Conservation (phyloP, 1,284 basidiomycete species). For the Malassezia slooffiae region DNA sequence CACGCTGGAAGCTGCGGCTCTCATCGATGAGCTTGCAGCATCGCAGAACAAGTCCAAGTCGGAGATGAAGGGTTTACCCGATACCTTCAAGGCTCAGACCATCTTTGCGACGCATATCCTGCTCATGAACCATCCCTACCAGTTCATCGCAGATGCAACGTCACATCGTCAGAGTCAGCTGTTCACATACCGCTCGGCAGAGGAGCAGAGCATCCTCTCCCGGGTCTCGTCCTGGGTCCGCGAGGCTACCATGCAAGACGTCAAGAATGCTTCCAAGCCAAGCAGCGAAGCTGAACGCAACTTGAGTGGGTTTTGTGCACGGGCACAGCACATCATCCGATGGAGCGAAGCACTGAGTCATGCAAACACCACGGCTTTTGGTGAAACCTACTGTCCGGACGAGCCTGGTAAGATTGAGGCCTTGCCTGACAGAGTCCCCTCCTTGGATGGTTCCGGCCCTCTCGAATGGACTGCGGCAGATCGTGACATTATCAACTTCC, state of each 20-base stretch:
- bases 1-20: slow-evolving; percentile 1
- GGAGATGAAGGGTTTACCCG: not conserved
- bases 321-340: slow-evolving; percentile 14
- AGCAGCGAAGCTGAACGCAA: no score
- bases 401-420: slow-evolving; percentile 25
- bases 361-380: slow-evolving; percentile 31
- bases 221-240: slow-evolving; percentile 54
- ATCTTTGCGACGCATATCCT: slow-evolving; percentile 63
- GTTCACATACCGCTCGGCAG: slow-evolving; percentile 61
- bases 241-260: no score
- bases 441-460: slow-evolving; percentile 36
- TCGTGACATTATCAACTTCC: slow-evolving; percentile 57
- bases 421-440: no score
- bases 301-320: slow-evolving; percentile 45
- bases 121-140: slow-evolving; percentile 57
- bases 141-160: slow-evolving; percentile 58
- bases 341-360: slow-evolving; percentile 36
- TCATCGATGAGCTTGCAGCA: slow-evolving; percentile 2
- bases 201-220: slow-evolving; percentile 56
- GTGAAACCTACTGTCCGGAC: slow-evolving; percentile 17
- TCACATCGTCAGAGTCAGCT: slow-evolving; percentile 55
- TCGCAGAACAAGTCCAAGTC: not conserved
- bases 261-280: no score
- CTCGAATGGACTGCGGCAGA: slow-evolving; percentile 56
- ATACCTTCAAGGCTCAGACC: slow-evolving; percentile 22